These are phyloP conservation scores for Carex kokanica DNA, from an alignment of 176 grass and related monocot species.

Conservation along the genomic window DNA sequence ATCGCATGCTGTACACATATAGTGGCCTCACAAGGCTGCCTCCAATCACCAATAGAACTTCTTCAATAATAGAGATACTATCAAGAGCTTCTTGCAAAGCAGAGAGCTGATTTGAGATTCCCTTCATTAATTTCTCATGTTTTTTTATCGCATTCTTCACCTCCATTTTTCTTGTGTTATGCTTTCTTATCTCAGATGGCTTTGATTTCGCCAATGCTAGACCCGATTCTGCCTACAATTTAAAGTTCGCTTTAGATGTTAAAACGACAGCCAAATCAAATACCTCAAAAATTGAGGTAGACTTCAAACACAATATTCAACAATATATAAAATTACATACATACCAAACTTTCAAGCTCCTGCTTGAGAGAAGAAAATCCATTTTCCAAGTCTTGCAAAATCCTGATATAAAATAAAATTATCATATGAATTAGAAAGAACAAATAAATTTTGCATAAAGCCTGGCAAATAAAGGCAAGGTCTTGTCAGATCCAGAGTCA, in stretches of 20 bases:
- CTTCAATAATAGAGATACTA: constrained; percentile 60
- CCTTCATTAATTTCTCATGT: constrained; percentile 81
- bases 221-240: constrained; percentile 46
- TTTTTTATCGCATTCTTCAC: constrained; percentile 72
- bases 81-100: constrained; percentile 72
- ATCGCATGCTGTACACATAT: constrained; percentile 63
- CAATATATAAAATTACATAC: constrained; percentile 11
- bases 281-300: background rate
- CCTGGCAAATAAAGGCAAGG: background rate
- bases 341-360: constrained; percentile 51
- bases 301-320: background rate
- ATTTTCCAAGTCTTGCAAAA: constrained; percentile 79
- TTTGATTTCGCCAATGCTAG: constrained; percentile 40
- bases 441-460: background rate
- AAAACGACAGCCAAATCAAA: background rate
- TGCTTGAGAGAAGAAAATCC: constrained; percentile 76
- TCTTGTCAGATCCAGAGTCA: background rate
- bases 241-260: background rate
- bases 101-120: constrained; percentile 55
- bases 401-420: constrained; percentile 37
- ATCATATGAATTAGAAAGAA: background rate
- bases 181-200: constrained; percentile 58
- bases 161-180: constrained; percentile 65
- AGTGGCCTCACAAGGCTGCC: constrained; percentile 62
- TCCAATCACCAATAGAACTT: constrained; percentile 65